Conservation (phyloP, 2,329 filamentous ascomycete genomes). For the Emergomyces orientalis region DNA sequence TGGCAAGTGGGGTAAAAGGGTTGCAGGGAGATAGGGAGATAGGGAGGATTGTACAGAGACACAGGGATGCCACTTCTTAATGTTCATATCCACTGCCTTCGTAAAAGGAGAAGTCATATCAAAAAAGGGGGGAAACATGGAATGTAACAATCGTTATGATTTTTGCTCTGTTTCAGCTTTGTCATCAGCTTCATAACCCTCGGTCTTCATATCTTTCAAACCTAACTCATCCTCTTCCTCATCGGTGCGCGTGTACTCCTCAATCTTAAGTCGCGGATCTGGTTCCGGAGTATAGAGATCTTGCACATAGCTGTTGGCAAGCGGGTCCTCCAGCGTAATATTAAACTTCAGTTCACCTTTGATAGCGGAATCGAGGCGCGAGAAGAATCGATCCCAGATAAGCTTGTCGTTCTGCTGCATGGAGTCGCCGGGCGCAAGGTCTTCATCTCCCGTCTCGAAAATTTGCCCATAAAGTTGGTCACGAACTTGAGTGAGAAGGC, state of each 20-base stretch:
- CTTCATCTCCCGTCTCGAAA: slow-evolving; percentile 59
- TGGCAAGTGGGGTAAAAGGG: neutral
- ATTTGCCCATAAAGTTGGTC: slow-evolving; percentile 82
- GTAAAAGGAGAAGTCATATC: neutral
- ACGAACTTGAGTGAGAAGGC: slow-evolving; percentile 82
- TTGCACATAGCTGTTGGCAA: slow-evolving; percentile 91
- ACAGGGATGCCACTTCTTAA: neutral
- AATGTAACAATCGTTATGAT: neutral
- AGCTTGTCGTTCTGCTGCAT: slow-evolving; percentile 55
- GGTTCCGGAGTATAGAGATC: slow-evolving; percentile 68
- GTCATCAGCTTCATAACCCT: slow-evolving; percentile 63
- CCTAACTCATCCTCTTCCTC: slow-evolving; percentile 94
- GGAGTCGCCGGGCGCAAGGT: slow-evolving; percentile 63
- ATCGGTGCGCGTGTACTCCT: slow-evolving; percentile 76
- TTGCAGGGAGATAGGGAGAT: neutral
- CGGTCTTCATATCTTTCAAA: slow-evolving; percentile 82
- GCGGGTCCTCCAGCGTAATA: slow-evolving; percentile 73
- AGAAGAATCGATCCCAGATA: slow-evolving; percentile 77
- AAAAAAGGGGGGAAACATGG: neutral
- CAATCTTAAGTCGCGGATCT: slow-evolving; percentile 71
- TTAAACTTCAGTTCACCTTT: slow-evolving; percentile 71
- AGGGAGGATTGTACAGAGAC: neutral
- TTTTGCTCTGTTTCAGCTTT: slow-evolving; percentile 2
- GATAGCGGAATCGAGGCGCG: slow-evolving; percentile 65
- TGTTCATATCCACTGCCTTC: neutral